A percentile compares a stretch with the other conserved stretches of the same genome.
These are phyloP conservation scores for Neospora caninum DNA, from an alignment of 169 alveolate genomes.

Conservation along the genomic window DNA sequence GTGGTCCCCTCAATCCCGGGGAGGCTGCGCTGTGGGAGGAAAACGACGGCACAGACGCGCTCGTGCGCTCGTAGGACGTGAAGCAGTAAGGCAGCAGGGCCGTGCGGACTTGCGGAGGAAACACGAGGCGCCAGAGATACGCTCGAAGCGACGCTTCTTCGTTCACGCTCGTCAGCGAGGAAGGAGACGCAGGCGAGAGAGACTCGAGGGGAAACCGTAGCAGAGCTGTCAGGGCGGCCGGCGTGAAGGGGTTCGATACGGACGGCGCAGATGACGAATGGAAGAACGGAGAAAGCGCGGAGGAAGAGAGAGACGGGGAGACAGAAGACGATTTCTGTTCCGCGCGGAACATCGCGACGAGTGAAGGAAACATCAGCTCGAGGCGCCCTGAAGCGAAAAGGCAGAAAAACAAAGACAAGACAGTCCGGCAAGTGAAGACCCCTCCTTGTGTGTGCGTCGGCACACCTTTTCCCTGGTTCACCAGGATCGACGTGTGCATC, in stretches of 20 bases:
- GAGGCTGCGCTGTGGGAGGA: background rate
- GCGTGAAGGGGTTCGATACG: background rate
- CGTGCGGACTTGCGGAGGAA: conserved; percentile 7
- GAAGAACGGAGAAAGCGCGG: background rate
- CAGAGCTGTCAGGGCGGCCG: background rate
- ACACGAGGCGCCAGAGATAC: background rate
- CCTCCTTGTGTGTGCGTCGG: too few relatives aligned
- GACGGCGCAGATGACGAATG: background rate
- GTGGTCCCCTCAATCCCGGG: too few relatives aligned
- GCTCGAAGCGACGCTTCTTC: background rate
- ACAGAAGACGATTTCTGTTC: background rate
- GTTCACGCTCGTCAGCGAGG: background rate
- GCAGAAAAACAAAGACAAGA: background rate
- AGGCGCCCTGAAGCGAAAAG: conserved; percentile 15
- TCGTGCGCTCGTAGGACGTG: conserved; percentile 16
- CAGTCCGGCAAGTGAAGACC: too few relatives aligned
- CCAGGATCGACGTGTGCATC: too few relatives aligned
- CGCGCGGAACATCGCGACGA: background rate
- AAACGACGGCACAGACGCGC: background rate
- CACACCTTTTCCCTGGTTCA: too few relatives aligned
- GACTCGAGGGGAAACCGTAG: background rate
- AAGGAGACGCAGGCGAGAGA: background rate
- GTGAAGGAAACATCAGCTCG: background rate
- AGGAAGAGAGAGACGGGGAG: background rate
- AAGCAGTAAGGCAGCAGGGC: conserved; percentile 34